Conservation (phyloP, 2,329 filamentous ascomycete genomes). For the Claviceps cyperi region DNA sequence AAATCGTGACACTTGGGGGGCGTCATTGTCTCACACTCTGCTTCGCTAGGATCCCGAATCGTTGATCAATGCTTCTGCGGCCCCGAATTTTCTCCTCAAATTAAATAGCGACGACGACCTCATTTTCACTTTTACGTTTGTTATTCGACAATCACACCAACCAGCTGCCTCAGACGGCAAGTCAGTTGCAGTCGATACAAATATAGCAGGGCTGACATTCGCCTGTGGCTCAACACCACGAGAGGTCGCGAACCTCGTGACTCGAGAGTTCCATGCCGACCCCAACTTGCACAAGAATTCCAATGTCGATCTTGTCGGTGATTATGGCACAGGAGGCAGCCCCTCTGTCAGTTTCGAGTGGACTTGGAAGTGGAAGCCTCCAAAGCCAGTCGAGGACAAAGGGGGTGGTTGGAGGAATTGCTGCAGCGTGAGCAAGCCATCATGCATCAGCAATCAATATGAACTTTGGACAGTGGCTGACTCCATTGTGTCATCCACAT, state of each 20-base stretch:
- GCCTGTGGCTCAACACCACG: constrained; percentile 73
- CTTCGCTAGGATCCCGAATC: constrained; percentile 59
- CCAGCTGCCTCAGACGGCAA: constrained; percentile 35
- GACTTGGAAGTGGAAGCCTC: constrained; percentile 95
- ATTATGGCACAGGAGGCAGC: constrained; percentile 72
- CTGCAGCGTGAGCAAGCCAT: constrained; percentile 51
- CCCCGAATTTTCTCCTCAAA: constrained; percentile 71
- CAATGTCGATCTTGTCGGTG: constrained; percentile 89
- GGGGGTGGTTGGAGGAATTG: constrained; percentile 90
- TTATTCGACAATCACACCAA: constrained; percentile 43
- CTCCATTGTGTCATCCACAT: neutral
- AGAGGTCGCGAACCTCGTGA: constrained; percentile 88
- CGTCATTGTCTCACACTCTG: constrained; percentile 3
- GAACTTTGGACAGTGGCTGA: neutral
- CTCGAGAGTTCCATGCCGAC: constrained; percentile 89
- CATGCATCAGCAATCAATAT: neutral
- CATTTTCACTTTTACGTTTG: constrained; percentile 82
- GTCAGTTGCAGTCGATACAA: constrained; percentile 46
- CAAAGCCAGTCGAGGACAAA: constrained; percentile 64
- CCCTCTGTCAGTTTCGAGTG: constrained; percentile 81
- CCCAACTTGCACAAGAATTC: constrained; percentile 95
- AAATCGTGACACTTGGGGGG: neutral
- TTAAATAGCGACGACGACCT: constrained; percentile 85
- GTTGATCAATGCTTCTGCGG: constrained; percentile 25
- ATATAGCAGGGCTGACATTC: constrained; percentile 80